Percentiles rank a stretch among this genome's conserved stretches.
phyloP scores from a whole-genome alignment of 2,329 filamentous ascomycete species.

The Fusarium sarcochroum region DNA sequence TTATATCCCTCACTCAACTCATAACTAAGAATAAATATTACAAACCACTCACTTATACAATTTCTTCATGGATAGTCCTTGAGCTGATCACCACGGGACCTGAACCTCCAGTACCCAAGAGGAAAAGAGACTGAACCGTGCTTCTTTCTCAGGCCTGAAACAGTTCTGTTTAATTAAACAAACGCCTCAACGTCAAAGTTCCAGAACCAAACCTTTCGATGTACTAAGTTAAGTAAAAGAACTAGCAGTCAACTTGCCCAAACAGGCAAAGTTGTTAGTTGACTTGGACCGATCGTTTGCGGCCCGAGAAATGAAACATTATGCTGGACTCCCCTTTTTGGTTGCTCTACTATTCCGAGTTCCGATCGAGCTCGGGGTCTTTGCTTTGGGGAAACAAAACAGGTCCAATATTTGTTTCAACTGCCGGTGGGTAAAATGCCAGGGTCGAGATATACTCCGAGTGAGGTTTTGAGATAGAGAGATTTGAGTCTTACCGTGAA shows the following conservation, averaged over 20 bases:
- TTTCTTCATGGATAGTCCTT: slow-evolving; percentile 16
- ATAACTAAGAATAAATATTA: background rate
- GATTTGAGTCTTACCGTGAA: background rate
- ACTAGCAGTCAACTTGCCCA: background rate
- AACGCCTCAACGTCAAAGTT: slow-evolving; percentile 19
- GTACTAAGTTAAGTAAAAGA: background rate
- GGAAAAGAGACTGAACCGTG: background rate
- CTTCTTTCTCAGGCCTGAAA: slow-evolving; percentile 27
- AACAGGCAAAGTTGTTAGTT: slow-evolving; percentile 5
- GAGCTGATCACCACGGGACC: background rate
- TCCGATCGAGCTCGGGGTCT: background rate
- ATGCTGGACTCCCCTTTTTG: slow-evolving; percentile 13
- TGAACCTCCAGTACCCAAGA: background rate
- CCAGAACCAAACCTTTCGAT: background rate
- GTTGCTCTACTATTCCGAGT: slow-evolving; percentile 5
- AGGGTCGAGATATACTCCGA: background rate
- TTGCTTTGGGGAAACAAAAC: background rate
- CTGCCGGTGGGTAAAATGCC: background rate
- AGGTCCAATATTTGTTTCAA: background rate
- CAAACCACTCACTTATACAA: slow-evolving; percentile 7
- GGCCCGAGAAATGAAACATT: slow-evolving; percentile 34
- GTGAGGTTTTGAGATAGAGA: background rate
- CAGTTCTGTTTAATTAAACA: slow-evolving; percentile 28
- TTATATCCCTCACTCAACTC: slow-evolving; percentile 7
- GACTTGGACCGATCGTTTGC: slow-evolving; percentile 7